Evolutionary conservation across 192 early-diverging fungal species (phyloP), one percentile per base, ranked within the genome.

Genomic region (Umbelopsis isabellina): DNA sequence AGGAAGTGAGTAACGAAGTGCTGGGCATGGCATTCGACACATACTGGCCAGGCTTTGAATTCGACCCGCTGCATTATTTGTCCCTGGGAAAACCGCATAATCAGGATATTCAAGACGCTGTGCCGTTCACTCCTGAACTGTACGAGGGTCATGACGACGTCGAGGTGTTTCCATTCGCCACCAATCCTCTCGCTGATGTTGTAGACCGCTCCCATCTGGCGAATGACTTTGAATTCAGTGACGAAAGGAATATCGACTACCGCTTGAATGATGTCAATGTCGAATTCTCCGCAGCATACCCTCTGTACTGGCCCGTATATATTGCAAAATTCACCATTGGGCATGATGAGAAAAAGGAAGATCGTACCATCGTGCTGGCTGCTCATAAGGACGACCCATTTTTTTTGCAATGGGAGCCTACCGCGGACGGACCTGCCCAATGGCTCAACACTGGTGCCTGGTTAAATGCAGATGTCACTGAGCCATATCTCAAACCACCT

Each of bases 301-400:
- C 77, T 30, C 35, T 79, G 1, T 79, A 79, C 51, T 74, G 72
- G 72, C 77, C 77, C 0, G 72, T 74, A 3, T 79, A 79, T 46
- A 71, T 79, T 51, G 77, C 72, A 0, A 64, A 79, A 44, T 73
- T 74, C 13, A 67, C 22, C 10, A 50, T 67, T 13, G 23, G 46
- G 2, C 30, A 65, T 0, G 53, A 35, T 20, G 47, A 22, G 4
- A 53, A 70, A 35, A 33, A 35, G 0, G 52, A 69, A 5, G 46
- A 27, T 16, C 65, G 65, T 1, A 76, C 75, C 9, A 49, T 79
- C 18, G 68, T 79, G 9, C 46, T 79, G 9, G 61, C 61, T 22
- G 77, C 69, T 0, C 77, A 79, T 13, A 67, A 50, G 1, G 20
- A 48, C 10, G 68, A 79, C 2, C 77, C 77, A 18, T 58, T 67